Evolutionary conservation across 2,329 filamentous ascomycete genomes (phyloP), one percentile per base, ranked within the genome.

Genomic region (Colletotrichum spaethianum): DNA sequence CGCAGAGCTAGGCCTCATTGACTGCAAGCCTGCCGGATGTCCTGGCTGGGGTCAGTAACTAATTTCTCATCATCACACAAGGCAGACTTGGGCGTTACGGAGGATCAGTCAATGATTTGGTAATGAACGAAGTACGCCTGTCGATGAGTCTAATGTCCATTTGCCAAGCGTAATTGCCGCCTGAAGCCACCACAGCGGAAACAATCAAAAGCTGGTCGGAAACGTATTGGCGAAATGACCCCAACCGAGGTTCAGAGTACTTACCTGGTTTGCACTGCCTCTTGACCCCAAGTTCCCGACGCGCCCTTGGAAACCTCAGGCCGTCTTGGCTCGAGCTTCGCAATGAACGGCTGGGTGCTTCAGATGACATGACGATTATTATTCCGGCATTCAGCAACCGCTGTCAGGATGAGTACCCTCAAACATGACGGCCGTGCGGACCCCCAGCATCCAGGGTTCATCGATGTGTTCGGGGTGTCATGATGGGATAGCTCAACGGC

Each of bases 261-360:
- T n/a, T n/a, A n/a, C n/a, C n/a, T n/a, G n/a, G n/a, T n/a, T n/a
- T 26, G 31, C 53, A 50, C 55, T 55, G 46, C 40, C 57, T 48
- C 46, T 44, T 14, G 38, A 14, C 23, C 16, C 11, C 26, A n/a
- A n/a, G 33, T 11, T 36, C 56, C 36, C 26, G 31, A 40, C 20
- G 9, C 52, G 20, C 42, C 52, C 42, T 23, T 18, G 31, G 7
- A 28, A 33, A 48, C 31, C 26, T n/a, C 26, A 56, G 38, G 18
- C 40, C 23, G 63, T 7, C 56, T 70, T 67, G 63, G 63, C 50
- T 62, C 40, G 26, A 57, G 68, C 63, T 63, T 59, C 50, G 59
- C 56, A 26, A 20, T 50, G 44, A 36, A 50, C 48, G 33, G 50
- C n/a, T 28, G 40, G 9, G 60, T 28, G 52, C 31, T 64, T 46